Evolutionary conservation across 2,329 filamentous ascomycete genomes (phyloP).

Genomic region (Chlorencoelia australis): DNA sequence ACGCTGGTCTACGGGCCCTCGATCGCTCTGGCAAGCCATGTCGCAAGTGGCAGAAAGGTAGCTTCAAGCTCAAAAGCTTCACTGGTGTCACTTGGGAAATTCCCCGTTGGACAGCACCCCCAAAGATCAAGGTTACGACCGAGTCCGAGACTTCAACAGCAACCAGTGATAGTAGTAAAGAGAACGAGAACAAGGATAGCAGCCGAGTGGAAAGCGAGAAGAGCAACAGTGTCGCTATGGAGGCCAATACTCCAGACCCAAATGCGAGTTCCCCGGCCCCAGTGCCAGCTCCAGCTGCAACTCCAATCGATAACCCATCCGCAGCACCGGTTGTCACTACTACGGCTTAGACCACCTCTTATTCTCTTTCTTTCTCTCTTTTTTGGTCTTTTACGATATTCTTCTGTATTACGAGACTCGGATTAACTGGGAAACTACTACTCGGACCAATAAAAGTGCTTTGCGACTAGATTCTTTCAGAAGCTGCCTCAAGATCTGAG

Average conservation of each 20-base stretch:
- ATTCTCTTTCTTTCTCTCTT: slow-evolving; percentile 5
- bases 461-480: no score
- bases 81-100: slow-evolving; percentile 79
- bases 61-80: slow-evolving; percentile 82
- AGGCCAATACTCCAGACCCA: slow-evolving; percentile 37
- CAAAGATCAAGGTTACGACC: slow-evolving; percentile 39
- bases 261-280: slow-evolving; percentile 39
- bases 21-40: slow-evolving; percentile 88
- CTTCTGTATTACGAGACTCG: slow-evolving; percentile 5
- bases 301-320: slow-evolving; percentile 5
- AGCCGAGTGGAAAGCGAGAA: slow-evolving; percentile 42
- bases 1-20: slow-evolving; percentile 86
- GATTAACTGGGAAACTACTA: neutral
- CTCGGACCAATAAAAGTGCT: no score
- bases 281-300: slow-evolving; percentile 25
- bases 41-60: slow-evolving; percentile 79
- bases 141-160: slow-evolving; percentile 36
- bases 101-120: slow-evolving; percentile 69
- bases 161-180: slow-evolving; percentile 47
- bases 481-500: no score
- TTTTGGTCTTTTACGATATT: no score
- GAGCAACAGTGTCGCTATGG: slow-evolving; percentile 50
- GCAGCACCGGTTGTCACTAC: slow-evolving; percentile 3
- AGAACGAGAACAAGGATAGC: slow-evolving; percentile 58
- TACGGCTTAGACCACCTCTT: slow-evolving; percentile 3